A percentile compares a stretch with the other conserved stretches of the same genome.
phyloP scores from a whole-genome alignment of 306 rosid species.

The Vigna radiata region DNA sequence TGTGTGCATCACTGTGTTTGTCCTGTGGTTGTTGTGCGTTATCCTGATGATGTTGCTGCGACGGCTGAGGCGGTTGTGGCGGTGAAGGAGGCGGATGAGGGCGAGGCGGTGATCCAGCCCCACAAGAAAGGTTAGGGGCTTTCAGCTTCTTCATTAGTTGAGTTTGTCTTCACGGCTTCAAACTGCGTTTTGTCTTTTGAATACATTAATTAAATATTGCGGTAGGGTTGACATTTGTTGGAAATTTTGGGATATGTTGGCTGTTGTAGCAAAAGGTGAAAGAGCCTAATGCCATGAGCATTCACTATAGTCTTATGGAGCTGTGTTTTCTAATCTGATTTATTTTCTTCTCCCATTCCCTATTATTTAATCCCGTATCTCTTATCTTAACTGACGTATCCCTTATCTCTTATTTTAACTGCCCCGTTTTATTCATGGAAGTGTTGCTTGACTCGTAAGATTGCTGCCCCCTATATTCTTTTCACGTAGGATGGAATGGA shows the following conservation, averaged over 20 bases:
- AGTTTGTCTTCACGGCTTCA: neutral
- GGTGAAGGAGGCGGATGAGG: slow-evolving; percentile 54
- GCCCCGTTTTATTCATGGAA: too few relatives aligned
- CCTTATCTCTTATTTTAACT: too few relatives aligned
- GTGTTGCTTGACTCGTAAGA: too few relatives aligned
- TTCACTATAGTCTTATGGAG: too few relatives aligned
- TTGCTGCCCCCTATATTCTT: too few relatives aligned
- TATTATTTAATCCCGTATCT: too few relatives aligned
- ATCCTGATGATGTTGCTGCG: slow-evolving; percentile 65
- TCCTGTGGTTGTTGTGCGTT: slow-evolving; percentile 93
- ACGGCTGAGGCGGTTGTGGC: slow-evolving; percentile 46
- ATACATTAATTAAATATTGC: neutral
- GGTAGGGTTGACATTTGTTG: neutral
- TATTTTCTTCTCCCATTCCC: too few relatives aligned
- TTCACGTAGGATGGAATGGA: too few relatives aligned
- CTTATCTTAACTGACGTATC: too few relatives aligned
- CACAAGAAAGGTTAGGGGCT: slow-evolving; percentile 66
- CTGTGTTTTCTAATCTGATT: too few relatives aligned
- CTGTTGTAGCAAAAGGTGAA: neutral
- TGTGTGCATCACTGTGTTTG: slow-evolving; percentile 97
- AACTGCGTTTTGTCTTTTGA: neutral
- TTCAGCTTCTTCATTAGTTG: neutral
- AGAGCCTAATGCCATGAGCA: too few relatives aligned
- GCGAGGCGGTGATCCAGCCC: slow-evolving; percentile 50
- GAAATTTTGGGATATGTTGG: neutral